Conservation (phyloP, 805 yeast species). For the Isabelozyma gotoi region DNA sequence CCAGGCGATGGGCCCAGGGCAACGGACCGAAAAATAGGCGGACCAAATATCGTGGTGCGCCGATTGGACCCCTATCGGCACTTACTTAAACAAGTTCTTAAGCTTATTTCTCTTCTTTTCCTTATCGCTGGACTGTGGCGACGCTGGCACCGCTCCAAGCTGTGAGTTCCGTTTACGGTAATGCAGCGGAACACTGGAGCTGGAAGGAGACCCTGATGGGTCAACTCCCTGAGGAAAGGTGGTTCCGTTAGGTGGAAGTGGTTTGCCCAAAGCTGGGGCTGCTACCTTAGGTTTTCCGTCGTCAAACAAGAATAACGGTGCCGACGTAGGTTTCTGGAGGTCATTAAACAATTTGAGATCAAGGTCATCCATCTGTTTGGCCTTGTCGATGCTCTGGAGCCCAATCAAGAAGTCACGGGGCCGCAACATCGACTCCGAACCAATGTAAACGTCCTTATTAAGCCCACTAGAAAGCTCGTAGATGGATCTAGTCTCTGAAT, state of each 20-base stretch:
- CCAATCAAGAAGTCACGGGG: conserved; percentile 51
- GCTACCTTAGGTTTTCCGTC: conserved; percentile 18
- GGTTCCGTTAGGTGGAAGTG: conserved; percentile 4
- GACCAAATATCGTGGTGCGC: too few relatives aligned
- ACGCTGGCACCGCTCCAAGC: neutral
- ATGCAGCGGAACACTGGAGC: conserved; percentile 18
- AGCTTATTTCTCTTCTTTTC: conserved; percentile 48
- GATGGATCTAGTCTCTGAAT: conserved; percentile 74
- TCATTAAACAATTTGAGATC: conserved; percentile 33
- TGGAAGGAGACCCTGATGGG: conserved; percentile 7
- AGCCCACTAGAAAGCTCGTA: conserved; percentile 63
- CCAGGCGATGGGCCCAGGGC: too few relatives aligned
- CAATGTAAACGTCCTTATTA: conserved; percentile 75
- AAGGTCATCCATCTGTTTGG: conserved; percentile 40
- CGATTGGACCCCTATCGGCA: neutral
- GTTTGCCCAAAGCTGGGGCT: conserved; percentile 3
- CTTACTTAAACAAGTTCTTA: conserved; percentile 43
- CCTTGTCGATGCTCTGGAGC: conserved; percentile 37
- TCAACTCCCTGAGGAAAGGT: neutral
- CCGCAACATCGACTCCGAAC: conserved; percentile 72
- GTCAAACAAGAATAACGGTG: conserved; percentile 46
- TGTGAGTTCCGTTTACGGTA: conserved; percentile 20
- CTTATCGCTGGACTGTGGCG: conserved; percentile 5
- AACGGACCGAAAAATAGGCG: neutral
- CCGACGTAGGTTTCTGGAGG: conserved; percentile 27